Evolutionary conservation across 805 yeast genomes (phyloP), one percentile per base, ranked within the genome.

Genomic region (Schizosaccharomyces lindneri): DNA sequence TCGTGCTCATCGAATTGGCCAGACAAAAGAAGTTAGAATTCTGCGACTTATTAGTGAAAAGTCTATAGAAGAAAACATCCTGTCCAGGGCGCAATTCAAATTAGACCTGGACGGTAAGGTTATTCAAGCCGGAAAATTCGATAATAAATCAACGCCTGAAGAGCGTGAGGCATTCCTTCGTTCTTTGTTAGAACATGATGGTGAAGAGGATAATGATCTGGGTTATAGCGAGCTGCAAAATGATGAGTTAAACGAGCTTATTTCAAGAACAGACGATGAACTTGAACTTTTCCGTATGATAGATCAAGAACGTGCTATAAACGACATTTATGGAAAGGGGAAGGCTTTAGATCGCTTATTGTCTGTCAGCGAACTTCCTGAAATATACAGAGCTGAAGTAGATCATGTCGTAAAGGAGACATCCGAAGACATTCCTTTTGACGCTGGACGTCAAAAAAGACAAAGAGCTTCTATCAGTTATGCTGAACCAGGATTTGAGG

Each of bases 1-100:
- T 73, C 83, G 98, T 74, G 97, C 97, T 0, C 98, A 90, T 73
- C 81, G 98, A 75, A 90, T 90, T 72, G 98, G 98, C 48, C 98
- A 90, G 70, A 93, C 94, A 72, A 88, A 89, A 71, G 97, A 93
- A 71, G 98, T 90, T 48, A 78, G 97, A 67, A 90, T 90, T 67
- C 75, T 90, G 68, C 79, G 98, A 68, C 78, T 90, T 64, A 90
- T 90, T 64, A 89, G 97, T 0, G 87, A 84, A 66, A 89, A 88
- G 70, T 87, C 97, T 0, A 89, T 90, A 15, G 98, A 90, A 72
- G 97, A 90, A 72, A 85, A 84, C 73, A 89, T 90, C 69, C 75
- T 90, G 62, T 96, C 89, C 68, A 81, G 95, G 66, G 97, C 97
- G 4, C 94, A 85, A 68, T 87, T 85, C 60, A 90, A 90, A 71